phyloP scores from a whole-genome alignment of 768 basidiomycete species.

The Leccinum obscurum region DNA sequence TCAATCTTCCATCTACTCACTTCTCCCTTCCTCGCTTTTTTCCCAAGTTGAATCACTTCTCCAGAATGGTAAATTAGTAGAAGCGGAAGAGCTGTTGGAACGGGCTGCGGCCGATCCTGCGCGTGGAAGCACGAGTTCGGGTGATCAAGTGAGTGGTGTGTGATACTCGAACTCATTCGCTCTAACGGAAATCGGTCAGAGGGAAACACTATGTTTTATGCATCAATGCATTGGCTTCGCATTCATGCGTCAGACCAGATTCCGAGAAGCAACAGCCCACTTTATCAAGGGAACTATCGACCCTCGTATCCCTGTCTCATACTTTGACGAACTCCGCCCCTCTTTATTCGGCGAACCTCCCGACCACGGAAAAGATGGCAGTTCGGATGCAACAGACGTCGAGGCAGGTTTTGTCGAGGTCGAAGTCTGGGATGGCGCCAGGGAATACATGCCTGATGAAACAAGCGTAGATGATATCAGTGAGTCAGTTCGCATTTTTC shows the following conservation, averaged over 20 bases:
- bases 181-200: constrained; percentile 33
- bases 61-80: constrained; percentile 60
- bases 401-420: constrained; percentile 47
- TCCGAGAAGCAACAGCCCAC: constrained; percentile 79
- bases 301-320: constrained; percentile 77
- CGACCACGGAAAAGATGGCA: background rate
- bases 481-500: constrained; percentile 48
- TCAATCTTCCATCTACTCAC: constrained; percentile 57
- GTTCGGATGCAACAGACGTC: background rate
- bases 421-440: constrained; percentile 75
- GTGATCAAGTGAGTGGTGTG: constrained; percentile 13
- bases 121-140: constrained; percentile 9
- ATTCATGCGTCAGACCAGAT: constrained; percentile 75
- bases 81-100: constrained; percentile 64
- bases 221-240: constrained; percentile 83
- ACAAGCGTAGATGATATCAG: constrained; percentile 79
- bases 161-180: background rate
- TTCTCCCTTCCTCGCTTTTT: constrained; percentile 70
- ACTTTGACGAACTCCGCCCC: constrained; percentile 77
- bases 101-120: constrained; percentile 41
- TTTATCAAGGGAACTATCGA: constrained; percentile 82
- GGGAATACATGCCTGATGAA: constrained; percentile 67
- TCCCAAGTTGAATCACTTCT: constrained; percentile 73
- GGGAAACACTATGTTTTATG: constrained; percentile 71
- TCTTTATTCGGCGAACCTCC: constrained; percentile 45